Base-by-base conservation (phyloP, 768 basidiomycete species). In the Neoboletus subvelutipes region DNA sequence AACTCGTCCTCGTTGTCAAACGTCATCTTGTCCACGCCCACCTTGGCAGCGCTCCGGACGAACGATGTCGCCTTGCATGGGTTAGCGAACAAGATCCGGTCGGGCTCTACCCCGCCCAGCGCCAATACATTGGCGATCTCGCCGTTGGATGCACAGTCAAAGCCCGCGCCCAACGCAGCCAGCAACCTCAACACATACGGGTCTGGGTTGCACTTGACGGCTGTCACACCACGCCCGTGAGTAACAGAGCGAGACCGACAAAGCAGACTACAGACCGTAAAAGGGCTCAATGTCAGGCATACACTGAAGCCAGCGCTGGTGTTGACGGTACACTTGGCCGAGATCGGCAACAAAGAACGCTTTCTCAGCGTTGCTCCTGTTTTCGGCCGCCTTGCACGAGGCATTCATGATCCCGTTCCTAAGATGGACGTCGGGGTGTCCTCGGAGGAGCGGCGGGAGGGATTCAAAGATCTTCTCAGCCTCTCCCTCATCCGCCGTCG, bases 1-100 rank as follows among this genome's bases (percentile, higher is more conserved):
- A 99, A 77, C 71, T 99, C 97, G 75, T 99, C 97, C 40, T 83
- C 83, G 74, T 98, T 99, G 78, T 99, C 97, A 70, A 99, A 99
- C 6, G 96, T 98, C 96, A 98, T 97, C 76, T 82, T 86, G 68
- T 92, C 82, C 51, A 98, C 95, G 22, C 90, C 86, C 33, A 78
- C 73, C 64, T 82, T 85, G 41, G 86, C 86, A 17, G 97, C 91
- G 64, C 85, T 83, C 48, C 94, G 90, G 65, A 99, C 82, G 77
- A 95, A 98, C 0, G 94, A 96, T 12, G 84, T 80, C 2, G 97
- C 92, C 76, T 99, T 99, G 87, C 97, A 98, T 0, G 97, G 97
- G 75, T 99, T 99, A 61, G 97, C 97, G 67, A 94, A 99, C 69
- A 98, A 92, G 79, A 99, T 90, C 56, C 88, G 83, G 52, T 83